Conservation (phyloP, 495 filamentous ascomycete species). For the Neurospora africana region DNA sequence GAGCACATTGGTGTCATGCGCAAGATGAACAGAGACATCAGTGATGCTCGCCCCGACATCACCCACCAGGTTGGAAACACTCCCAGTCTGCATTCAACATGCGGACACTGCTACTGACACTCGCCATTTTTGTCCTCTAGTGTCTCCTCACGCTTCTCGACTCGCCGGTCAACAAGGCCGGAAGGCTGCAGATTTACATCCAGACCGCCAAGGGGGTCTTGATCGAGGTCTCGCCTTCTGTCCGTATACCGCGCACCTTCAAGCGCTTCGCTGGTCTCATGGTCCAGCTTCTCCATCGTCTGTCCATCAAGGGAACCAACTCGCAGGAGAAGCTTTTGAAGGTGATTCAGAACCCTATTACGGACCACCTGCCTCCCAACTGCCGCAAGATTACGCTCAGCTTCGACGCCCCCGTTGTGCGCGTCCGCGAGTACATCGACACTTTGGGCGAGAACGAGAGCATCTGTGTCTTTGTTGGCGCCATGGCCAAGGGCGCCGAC, state of each 20-base stretch:
- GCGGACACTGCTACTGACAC: conserved; percentile 23
- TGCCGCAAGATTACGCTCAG: conserved; percentile 95
- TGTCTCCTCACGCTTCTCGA: conserved; percentile 96
- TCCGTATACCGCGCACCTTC: conserved; percentile 94
- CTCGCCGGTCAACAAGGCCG: conserved; percentile 96
- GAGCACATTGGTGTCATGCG: conserved; percentile 98
- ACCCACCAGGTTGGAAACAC: conserved; percentile 75
- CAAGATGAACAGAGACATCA: conserved; percentile 98
- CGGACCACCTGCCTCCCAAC: conserved; percentile 89
- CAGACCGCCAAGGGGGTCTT: conserved; percentile 93
- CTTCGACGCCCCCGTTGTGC: conserved; percentile 79
- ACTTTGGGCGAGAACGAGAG: conserved; percentile 72
- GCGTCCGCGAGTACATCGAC: conserved; percentile 79
- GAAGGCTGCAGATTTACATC: conserved; percentile 95
- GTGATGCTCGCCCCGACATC: conserved; percentile 93
- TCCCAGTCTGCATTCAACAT: conserved; percentile 30
- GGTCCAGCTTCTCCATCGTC: conserved; percentile 95
- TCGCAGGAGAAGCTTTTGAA: conserved; percentile 95
- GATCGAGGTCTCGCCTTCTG: conserved; percentile 93
- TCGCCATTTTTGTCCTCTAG: conserved; percentile 34
- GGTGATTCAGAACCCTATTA: conserved; percentile 96
- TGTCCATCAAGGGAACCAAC: conserved; percentile 89
- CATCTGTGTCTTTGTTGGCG: conserved; percentile 93
- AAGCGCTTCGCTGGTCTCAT: conserved; percentile 97
- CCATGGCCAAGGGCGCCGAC: conserved; percentile 94